These are phyloP conservation scores for Claviceps spartinae DNA, from an alignment of 2,329 filamentous ascomycete species.

Conservation along the genomic window DNA sequence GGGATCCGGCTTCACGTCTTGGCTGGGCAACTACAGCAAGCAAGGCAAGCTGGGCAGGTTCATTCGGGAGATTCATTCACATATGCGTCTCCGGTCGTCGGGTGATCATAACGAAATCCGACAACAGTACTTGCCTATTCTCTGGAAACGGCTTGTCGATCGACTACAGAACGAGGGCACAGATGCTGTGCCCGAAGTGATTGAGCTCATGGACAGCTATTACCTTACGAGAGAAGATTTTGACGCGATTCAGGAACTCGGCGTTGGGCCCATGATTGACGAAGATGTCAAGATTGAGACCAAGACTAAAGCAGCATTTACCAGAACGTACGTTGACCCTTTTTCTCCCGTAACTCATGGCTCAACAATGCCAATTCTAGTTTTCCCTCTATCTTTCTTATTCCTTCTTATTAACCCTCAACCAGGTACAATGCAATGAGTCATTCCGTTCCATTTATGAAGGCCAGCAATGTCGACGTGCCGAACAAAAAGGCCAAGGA, in stretches of 20 bases:
- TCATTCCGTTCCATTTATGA: constrained; percentile 93
- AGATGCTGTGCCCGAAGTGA: constrained; percentile 68
- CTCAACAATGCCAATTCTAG: neutral
- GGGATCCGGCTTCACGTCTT: constrained; percentile 67
- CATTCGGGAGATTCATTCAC: constrained; percentile 87
- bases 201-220: constrained; percentile 94
- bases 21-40: constrained; percentile 94
- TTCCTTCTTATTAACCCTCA: neutral
- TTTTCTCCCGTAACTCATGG: neutral
- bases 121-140: constrained; percentile 80
- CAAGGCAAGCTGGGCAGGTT: constrained; percentile 62
- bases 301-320: constrained; percentile 81
- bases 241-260: constrained; percentile 82
- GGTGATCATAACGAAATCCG: constrained; percentile 88
- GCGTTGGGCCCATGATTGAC: constrained; percentile 71
- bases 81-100: constrained; percentile 85
- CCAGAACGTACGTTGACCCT: constrained; percentile 53
- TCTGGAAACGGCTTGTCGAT: constrained; percentile 72
- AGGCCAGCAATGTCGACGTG: constrained; percentile 62
- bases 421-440: constrained; percentile 68
- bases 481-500: constrained; percentile 61
- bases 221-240: constrained; percentile 91
- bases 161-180: constrained; percentile 66
- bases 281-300: constrained; percentile 64
- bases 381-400: neutral